Evolutionary conservation across 345 rosid genomes (phyloP).

Genomic region (Acer yangbiense): DNA sequence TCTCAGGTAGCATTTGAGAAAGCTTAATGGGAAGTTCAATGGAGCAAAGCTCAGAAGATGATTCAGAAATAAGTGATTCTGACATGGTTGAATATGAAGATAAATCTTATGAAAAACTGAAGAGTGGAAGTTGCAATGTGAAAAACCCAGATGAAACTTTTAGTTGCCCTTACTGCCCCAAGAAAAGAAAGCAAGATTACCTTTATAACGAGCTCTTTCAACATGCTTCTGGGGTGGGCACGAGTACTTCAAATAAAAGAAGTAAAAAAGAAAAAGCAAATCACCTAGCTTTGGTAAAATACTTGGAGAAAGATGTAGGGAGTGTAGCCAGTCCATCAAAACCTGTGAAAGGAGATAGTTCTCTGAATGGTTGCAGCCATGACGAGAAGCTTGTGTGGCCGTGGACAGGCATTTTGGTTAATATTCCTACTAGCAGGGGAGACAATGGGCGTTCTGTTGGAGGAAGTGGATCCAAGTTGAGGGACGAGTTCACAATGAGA

Average conservation of each 20-base stretch:
- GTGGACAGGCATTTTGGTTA: constrained; percentile 81
- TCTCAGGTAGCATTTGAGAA: constrained; percentile 9
- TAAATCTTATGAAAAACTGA: constrained; percentile 61
- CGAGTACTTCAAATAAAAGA: constrained; percentile 71
- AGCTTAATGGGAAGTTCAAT: constrained; percentile 8
- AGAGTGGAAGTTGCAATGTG: constrained; percentile 65
- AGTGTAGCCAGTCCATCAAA: constrained; percentile 37
- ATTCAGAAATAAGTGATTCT: constrained; percentile 48
- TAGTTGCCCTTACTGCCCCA: constrained; percentile 81
- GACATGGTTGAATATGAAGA: constrained; percentile 53
- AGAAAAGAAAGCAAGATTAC: constrained; percentile 66
- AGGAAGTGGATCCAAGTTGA: constrained; percentile 83
- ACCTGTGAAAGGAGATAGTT: constrained; percentile 27
- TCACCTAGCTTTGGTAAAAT: constrained; percentile 82
- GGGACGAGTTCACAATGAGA: constrained; percentile 67
- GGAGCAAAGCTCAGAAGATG: constrained; percentile 39
- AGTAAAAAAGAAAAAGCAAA: constrained; percentile 69
- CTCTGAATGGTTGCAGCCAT: constrained; percentile 43
- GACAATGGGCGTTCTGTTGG: constrained; percentile 71
- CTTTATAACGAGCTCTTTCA: constrained; percentile 75
- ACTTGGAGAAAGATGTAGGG: constrained; percentile 58
- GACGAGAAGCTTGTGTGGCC: constrained; percentile 88
- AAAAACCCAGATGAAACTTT: constrained; percentile 57
- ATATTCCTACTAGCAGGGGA: constrained; percentile 66
- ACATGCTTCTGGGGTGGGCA: constrained; percentile 96